Percentiles rank a stretch among this genome's conserved stretches.
These are phyloP conservation scores for Mycena latifolia DNA, from an alignment of 768 basidiomycete species.

Conservation along the genomic window DNA sequence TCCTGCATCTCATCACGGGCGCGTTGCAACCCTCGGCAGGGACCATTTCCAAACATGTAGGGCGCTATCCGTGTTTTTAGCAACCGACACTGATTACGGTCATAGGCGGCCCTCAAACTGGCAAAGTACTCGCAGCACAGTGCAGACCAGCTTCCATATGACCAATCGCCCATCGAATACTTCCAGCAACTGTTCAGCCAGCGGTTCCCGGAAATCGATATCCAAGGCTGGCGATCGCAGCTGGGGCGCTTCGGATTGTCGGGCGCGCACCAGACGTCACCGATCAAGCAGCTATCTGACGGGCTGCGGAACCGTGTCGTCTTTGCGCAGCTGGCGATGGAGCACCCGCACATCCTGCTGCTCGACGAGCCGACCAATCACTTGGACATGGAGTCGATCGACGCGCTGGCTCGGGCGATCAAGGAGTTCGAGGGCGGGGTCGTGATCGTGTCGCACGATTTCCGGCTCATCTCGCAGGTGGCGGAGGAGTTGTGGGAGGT, in stretches of 20 bases:
- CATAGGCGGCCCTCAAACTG: slow-evolving; percentile 80
- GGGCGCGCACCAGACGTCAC: slow-evolving; percentile 92
- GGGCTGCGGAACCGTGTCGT: slow-evolving; percentile 98
- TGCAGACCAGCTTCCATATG: slow-evolving; percentile 97
- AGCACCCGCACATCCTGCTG: slow-evolving; percentile 94
- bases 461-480: slow-evolving; percentile 98
- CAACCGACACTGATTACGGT: not conserved
- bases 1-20: slow-evolving; percentile 91
- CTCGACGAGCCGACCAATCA: slow-evolving; percentile 98
- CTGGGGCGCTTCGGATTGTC: slow-evolving; percentile 96
- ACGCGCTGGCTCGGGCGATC: slow-evolving; percentile 95
- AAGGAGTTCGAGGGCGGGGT: slow-evolving; percentile 98
- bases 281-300: slow-evolving; percentile 95
- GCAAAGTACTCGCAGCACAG: slow-evolving; percentile 99
- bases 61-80: not conserved
- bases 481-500: slow-evolving; percentile 99
- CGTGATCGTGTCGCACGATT: slow-evolving; percentile 99
- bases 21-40: slow-evolving; percentile 85
- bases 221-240: slow-evolving; percentile 93
- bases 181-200: slow-evolving; percentile 83
- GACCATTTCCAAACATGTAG: slow-evolving; percentile 84
- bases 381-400: slow-evolving; percentile 98
- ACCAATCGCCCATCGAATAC: slow-evolving; percentile 92
- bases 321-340: slow-evolving; percentile 97
- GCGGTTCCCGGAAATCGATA: slow-evolving; percentile 96